phyloP scores from a whole-genome alignment of 1,284 basidiomycete species.

The Trichosporon ovoides region DNA sequence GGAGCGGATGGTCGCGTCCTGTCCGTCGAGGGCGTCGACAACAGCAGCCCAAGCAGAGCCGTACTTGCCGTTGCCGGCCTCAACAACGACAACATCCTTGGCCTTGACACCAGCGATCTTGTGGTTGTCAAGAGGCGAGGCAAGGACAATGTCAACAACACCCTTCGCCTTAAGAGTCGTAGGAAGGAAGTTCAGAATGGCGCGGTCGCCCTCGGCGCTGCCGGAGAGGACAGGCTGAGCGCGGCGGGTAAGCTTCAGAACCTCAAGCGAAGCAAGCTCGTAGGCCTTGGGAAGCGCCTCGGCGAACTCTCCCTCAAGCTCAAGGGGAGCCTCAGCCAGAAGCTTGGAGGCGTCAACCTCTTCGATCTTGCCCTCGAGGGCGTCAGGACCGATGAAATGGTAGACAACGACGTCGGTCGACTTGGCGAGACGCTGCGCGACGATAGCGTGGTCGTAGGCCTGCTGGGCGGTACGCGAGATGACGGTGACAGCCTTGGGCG shows the following conservation, averaged over 20 bases:
- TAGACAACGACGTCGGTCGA: slow-evolving; percentile 62
- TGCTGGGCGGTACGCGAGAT: slow-evolving; percentile 61
- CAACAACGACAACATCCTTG: slow-evolving; percentile 73
- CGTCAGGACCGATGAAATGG: slow-evolving; percentile 64
- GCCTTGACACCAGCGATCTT: slow-evolving; percentile 62
- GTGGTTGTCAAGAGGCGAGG: slow-evolving; percentile 62
- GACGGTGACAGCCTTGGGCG: slow-evolving; percentile 52
- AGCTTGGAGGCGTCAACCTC: slow-evolving; percentile 57
- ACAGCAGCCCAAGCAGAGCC: slow-evolving; percentile 56
- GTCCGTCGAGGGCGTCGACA: slow-evolving; percentile 40
- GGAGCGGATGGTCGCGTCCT: slow-evolving; percentile 36
- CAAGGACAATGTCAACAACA: slow-evolving; percentile 63
- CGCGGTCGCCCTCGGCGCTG: slow-evolving; percentile 56
- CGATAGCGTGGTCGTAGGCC: slow-evolving; percentile 65
- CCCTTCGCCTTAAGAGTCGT: slow-evolving; percentile 36
- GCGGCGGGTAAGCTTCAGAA: slow-evolving; percentile 60
- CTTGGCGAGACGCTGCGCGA: slow-evolving; percentile 64
- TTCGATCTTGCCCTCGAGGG: slow-evolving; percentile 44
- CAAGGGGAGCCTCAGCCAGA: background rate
- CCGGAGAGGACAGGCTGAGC: slow-evolving; percentile 55
- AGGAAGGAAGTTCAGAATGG: slow-evolving; percentile 67
- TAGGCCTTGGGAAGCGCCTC: slow-evolving; percentile 55
- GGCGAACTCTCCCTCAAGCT: slow-evolving; percentile 23
- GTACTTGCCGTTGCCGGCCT: slow-evolving; percentile 78
- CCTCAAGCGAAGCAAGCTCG: slow-evolving; percentile 60